phyloP scores from a whole-genome alignment of 495 filamentous ascomycete species.

The Hyaloscypha bicolor region DNA sequence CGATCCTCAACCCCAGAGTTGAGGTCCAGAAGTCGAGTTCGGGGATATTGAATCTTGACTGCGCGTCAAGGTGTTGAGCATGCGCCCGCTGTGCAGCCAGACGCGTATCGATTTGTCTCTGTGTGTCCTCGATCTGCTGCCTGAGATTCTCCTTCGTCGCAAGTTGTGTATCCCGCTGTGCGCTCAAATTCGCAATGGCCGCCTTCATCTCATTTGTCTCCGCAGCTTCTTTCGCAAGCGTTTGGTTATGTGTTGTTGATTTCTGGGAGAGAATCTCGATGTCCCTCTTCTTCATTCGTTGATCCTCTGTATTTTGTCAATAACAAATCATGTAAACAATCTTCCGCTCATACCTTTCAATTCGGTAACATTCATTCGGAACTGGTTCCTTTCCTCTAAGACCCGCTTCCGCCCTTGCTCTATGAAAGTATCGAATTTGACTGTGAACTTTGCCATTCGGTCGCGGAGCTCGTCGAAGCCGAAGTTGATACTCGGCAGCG shows the following conservation, averaged over 20 bases:
- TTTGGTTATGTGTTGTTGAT: constrained; percentile 73
- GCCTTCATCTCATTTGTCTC: constrained; percentile 88
- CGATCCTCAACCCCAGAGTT: constrained; percentile 84
- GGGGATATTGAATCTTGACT: constrained; percentile 82
- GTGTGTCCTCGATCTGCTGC: constrained; percentile 76
- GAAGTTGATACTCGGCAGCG: constrained; percentile 88
- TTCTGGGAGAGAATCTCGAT: constrained; percentile 84
- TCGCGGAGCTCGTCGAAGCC: constrained; percentile 95
- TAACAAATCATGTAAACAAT: constrained; percentile 4
- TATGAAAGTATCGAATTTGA: constrained; percentile 91
- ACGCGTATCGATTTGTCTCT: constrained; percentile 62
- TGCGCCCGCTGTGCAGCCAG: constrained; percentile 54
- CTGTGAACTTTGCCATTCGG: constrained; percentile 91
- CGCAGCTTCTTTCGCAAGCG: constrained; percentile 80
- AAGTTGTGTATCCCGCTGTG: constrained; percentile 75
- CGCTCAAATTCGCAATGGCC: constrained; percentile 72
- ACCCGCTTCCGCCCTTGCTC: constrained; percentile 86
- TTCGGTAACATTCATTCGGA: constrained; percentile 86
- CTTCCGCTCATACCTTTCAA: constrained; percentile 69
- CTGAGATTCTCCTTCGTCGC: constrained; percentile 71
- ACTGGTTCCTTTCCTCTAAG: constrained; percentile 90
- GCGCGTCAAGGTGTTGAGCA: constrained; percentile 68
- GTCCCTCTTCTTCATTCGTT: constrained; percentile 83
- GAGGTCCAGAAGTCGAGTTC: constrained; percentile 96
- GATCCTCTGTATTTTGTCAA: constrained; percentile 64